These are phyloP conservation scores for Fagopyrum homotropicum DNA, from an alignment of 148 eudicot genomes.

Conservation along the genomic window DNA sequence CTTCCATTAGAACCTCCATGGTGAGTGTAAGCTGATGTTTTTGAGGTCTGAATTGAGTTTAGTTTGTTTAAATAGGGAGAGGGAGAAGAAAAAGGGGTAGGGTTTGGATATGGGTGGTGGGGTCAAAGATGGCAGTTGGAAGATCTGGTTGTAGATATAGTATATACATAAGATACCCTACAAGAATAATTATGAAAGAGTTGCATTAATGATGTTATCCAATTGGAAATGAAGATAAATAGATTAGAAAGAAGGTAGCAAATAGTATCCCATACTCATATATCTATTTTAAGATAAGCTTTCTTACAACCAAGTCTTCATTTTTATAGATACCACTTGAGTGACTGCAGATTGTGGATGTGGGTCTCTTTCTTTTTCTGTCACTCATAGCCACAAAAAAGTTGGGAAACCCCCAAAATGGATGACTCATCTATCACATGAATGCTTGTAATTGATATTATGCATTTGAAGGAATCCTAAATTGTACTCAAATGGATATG, in stretches of 20 bases:
- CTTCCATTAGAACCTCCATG: conserved; percentile 36
- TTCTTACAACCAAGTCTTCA: conserved; percentile 6
- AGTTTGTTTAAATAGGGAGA: conserved; percentile 5
- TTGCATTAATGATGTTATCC: conserved; percentile 6
- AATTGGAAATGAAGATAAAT: conserved; percentile 2
- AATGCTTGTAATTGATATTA: neutral
- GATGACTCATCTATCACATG: neutral
- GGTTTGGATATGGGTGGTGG: conserved; percentile 13
- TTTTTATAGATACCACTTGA: neutral
- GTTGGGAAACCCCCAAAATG: neutral
- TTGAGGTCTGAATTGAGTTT: neutral
- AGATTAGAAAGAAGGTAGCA: neutral
- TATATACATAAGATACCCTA: neutral
- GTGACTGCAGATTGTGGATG: neutral
- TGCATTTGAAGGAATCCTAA: neutral
- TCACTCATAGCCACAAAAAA: neutral
- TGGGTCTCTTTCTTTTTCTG: conserved; percentile 3
- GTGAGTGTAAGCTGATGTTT: neutral
- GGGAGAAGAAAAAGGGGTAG: neutral
- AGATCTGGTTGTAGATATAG: conserved; percentile 19
- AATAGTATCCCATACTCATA: neutral
- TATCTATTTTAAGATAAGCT: conserved; percentile 7
- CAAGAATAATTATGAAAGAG: conserved; percentile 9
- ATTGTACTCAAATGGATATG: neutral
- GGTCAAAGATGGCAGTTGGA: conserved; percentile 17